Conservation (phyloP, 2,329 filamentous ascomycete genomes). For the Penicillium crustosum region DNA sequence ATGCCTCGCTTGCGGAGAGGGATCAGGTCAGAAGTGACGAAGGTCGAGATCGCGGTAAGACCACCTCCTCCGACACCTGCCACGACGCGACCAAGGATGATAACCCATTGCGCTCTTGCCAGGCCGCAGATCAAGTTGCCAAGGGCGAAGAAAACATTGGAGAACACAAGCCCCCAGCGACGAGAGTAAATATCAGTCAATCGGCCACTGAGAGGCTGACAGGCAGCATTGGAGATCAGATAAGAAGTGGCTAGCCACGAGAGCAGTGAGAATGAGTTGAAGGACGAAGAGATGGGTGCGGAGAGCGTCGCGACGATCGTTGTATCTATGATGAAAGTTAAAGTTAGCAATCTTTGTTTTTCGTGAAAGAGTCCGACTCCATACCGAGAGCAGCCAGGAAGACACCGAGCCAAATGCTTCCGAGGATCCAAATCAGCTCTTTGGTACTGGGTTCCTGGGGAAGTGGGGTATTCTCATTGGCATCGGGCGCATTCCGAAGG, state of each 20-base stretch:
- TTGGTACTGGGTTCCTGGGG: slow-evolving; percentile 49
- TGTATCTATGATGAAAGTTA: slow-evolving; percentile 53
- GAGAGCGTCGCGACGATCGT: slow-evolving; percentile 85
- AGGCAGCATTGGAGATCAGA: slow-evolving; percentile 82
- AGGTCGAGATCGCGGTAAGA: slow-evolving; percentile 67
- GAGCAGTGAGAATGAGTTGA: slow-evolving; percentile 75
- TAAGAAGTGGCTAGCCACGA: slow-evolving; percentile 89
- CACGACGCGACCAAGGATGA: slow-evolving; percentile 76
- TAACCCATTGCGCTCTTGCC: slow-evolving; percentile 62
- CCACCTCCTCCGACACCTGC: slow-evolving; percentile 82
- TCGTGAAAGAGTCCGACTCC: not conserved
- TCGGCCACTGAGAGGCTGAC: slow-evolving; percentile 79
- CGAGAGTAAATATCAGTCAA: slow-evolving; percentile 87
- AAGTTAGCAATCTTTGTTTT: not conserved
- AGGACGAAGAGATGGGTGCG: slow-evolving; percentile 78
- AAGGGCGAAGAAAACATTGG: slow-evolving; percentile 73
- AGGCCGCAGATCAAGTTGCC: slow-evolving; percentile 83
- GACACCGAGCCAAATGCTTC: slow-evolving; percentile 54
- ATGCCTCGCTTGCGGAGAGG: slow-evolving; percentile 67
- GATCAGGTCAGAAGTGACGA: slow-evolving; percentile 47
- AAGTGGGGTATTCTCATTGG: slow-evolving; percentile 22
- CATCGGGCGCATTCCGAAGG: slow-evolving; percentile 21
- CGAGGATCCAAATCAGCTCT: slow-evolving; percentile 51
- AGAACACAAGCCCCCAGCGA: slow-evolving; percentile 73
- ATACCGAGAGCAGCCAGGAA: slow-evolving; percentile 58